These are phyloP conservation scores for Kalanchoe fedtschenkoi DNA, from an alignment of 164 flowering plant species.

Conservation along the genomic window DNA sequence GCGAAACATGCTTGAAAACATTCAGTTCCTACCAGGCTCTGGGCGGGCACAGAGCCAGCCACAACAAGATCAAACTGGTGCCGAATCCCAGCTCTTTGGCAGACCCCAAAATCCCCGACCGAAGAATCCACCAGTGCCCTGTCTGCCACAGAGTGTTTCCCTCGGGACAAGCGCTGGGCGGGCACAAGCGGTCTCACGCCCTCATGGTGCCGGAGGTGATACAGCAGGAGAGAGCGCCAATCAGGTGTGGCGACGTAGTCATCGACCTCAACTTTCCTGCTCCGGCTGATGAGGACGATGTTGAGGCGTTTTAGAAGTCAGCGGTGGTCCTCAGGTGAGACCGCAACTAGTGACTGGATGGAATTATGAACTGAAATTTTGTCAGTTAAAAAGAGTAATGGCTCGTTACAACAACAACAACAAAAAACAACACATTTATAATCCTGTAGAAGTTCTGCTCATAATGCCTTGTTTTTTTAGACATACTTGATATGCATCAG, in stretches of 20 bases:
- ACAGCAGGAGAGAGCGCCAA: background rate
- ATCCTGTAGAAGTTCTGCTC: too few relatives aligned
- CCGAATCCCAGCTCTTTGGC: background rate
- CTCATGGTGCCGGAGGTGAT: background rate
- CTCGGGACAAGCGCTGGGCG: constrained; percentile 90
- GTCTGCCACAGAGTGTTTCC: constrained; percentile 59
- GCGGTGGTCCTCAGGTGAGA: background rate
- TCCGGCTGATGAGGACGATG: constrained; percentile 52
- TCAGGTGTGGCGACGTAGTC: constrained; percentile 22
- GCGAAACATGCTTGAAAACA: constrained; percentile 68
- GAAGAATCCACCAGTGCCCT: constrained; percentile 59
- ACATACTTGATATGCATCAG: too few relatives aligned
- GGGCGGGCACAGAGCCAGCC: constrained; percentile 88
- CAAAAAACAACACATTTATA: too few relatives aligned
- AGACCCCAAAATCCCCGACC: constrained; percentile 12
- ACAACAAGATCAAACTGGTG: constrained; percentile 46
- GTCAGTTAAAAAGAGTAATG: background rate
- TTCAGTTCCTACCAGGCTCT: constrained; percentile 77
- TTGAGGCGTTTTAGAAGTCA: constrained; percentile 19
- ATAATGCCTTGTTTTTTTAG: too few relatives aligned
- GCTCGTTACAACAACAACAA: background rate
- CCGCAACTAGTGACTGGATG: too few relatives aligned
- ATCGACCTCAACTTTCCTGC: constrained; percentile 90
- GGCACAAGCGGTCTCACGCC: constrained; percentile 75
- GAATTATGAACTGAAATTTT: too few relatives aligned